These are phyloP conservation scores for Blastocystis sp. DNA, from an alignment of 352 stramenopile species.

Conservation along the genomic window DNA sequence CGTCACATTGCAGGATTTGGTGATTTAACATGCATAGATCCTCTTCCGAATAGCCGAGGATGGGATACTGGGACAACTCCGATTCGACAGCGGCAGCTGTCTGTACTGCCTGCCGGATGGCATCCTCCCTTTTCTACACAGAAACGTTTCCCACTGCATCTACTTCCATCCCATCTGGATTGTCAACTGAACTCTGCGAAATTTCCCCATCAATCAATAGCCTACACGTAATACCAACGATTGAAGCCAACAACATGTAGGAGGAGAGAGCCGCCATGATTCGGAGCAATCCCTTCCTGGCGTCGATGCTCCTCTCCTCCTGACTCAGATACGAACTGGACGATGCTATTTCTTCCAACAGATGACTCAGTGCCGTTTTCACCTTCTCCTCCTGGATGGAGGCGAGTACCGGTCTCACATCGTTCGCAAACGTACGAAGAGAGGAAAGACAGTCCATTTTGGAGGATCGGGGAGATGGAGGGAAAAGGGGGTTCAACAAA, in stretches of 20 bases:
- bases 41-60: neutral
- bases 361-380: neutral
- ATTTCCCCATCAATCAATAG: neutral
- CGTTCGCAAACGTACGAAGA: neutral
- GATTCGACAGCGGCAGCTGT: neutral
- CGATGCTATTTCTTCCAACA: neutral
- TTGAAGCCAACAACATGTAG: too few species aligned
- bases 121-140: neutral
- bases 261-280: too few species aligned
- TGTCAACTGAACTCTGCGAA: neutral
- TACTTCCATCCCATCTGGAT: neutral
- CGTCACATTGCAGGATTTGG: neutral
- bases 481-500: conserved; percentile 16
- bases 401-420: neutral
- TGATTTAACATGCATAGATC: neutral
- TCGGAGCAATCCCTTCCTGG: neutral
- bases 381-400: neutral
- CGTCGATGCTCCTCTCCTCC: neutral
- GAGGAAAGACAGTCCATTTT: neutral
- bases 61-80: neutral
- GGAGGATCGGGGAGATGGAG: neutral
- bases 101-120: neutral
- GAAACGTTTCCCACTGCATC: neutral
- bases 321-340: neutral
- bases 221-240: too few species aligned